Percentiles rank a stretch among this genome's conserved stretches.
Evolutionary conservation across 1,139 yeast genomes (phyloP).

Genomic region (Citeromyces hawaiiensis): DNA sequence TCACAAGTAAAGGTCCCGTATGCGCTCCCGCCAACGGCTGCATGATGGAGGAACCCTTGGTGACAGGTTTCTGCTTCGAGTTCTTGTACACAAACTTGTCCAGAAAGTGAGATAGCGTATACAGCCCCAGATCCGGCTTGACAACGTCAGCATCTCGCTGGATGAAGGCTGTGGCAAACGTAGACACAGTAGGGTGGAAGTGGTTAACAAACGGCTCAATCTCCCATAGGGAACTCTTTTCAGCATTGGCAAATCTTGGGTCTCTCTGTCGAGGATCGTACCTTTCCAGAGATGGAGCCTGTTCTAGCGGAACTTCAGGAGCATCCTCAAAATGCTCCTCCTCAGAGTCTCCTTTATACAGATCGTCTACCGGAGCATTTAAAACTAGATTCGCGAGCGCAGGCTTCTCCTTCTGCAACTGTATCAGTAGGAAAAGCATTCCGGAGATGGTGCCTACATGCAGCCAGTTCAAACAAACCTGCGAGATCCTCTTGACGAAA

Average conservation of each 20-base stretch:
- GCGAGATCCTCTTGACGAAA: constrained; percentile 82
- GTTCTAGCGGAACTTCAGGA: neutral
- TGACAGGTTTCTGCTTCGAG: constrained; percentile 60
- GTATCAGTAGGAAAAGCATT: constrained; percentile 64
- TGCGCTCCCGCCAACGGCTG: constrained; percentile 92
- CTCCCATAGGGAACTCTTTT: constrained; percentile 80
- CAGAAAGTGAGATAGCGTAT: constrained; percentile 78
- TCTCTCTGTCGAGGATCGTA: constrained; percentile 89
- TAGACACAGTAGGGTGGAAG: constrained; percentile 84
- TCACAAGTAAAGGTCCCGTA: constrained; percentile 64
- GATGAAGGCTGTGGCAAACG: constrained; percentile 60
- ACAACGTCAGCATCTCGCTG: constrained; percentile 26
- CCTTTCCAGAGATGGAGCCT: constrained; percentile 8
- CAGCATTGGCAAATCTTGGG: constrained; percentile 79
- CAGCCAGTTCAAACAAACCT: constrained; percentile 75
- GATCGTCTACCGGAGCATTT: constrained; percentile 29
- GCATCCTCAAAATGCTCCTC: constrained; percentile 7
- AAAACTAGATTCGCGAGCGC: constrained; percentile 33
- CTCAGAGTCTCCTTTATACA: constrained; percentile 15
- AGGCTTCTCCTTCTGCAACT: constrained; percentile 43
- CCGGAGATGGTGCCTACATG: constrained; percentile 89
- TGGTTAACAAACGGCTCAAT: constrained; percentile 58
- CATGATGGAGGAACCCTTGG: constrained; percentile 89
- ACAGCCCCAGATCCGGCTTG: constrained; percentile 84
- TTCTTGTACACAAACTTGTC: constrained; percentile 93